Conservation (phyloP, 768 basidiomycete species). For the Lyophyllum decastes region DNA sequence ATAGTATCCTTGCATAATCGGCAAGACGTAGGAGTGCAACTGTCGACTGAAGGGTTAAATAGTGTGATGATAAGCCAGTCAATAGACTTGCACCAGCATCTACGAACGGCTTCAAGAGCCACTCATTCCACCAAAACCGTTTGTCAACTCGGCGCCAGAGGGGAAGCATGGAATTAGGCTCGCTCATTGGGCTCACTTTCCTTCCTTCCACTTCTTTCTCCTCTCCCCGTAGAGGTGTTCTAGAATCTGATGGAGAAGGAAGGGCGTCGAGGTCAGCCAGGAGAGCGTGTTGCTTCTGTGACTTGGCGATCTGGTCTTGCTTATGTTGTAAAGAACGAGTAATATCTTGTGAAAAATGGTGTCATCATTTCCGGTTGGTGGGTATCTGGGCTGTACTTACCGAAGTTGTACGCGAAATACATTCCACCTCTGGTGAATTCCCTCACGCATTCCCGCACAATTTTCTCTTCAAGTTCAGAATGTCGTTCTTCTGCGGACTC, state of each 20-base stretch:
- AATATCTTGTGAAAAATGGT: slow-evolving; percentile 52
- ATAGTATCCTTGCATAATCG: slow-evolving; percentile 92
- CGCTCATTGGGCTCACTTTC: slow-evolving; percentile 55
- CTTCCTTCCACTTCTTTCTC: slow-evolving; percentile 21
- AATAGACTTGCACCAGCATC: slow-evolving; percentile 73
- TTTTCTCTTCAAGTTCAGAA: slow-evolving; percentile 79
- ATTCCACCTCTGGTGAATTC: slow-evolving; percentile 85
- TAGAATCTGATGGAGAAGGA: slow-evolving; percentile 26
- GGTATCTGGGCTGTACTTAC: slow-evolving; percentile 37
- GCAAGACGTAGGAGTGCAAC: slow-evolving; percentile 84
- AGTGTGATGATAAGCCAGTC: neutral
- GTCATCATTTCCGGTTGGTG: neutral
- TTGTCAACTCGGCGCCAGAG: slow-evolving; percentile 90
- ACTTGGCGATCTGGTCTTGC: slow-evolving; percentile 60
- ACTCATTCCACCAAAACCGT: slow-evolving; percentile 97
- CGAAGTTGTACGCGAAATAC: slow-evolving; percentile 89
- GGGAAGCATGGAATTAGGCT: slow-evolving; percentile 78
- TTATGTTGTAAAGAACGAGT: slow-evolving; percentile 85
- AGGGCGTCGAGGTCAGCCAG: slow-evolving; percentile 62
- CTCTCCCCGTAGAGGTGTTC: neutral
- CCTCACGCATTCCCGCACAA: slow-evolving; percentile 74
- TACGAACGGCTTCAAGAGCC: slow-evolving; percentile 79
- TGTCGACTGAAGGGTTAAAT: slow-evolving; percentile 26
- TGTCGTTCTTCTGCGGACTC: slow-evolving; percentile 64
- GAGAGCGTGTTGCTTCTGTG: slow-evolving; percentile 58